These are phyloP conservation scores for Vickermania ingenoplastis DNA, from an alignment of 208 protist genomes.

Conservation along the genomic window DNA sequence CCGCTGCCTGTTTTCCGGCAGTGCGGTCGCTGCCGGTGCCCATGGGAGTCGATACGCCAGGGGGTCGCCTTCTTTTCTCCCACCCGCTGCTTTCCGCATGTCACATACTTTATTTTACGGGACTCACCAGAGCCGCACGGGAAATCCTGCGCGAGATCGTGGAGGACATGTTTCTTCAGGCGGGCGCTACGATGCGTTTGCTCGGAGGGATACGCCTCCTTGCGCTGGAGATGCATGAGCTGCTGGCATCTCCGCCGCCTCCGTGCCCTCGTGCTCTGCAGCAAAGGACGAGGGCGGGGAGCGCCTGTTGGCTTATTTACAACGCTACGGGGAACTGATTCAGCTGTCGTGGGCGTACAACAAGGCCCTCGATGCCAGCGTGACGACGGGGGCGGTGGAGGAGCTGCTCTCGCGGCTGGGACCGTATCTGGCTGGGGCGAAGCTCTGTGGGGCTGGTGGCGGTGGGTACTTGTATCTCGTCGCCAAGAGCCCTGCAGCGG, in stretches of 20 bases:
- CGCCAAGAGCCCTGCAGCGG: too few species aligned
- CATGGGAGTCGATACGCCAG: conserved; percentile 2
- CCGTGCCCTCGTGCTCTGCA: conserved; percentile 27
- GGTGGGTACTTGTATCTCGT: too few species aligned
- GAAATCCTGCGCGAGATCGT: conserved; percentile 32
- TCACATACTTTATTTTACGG: conserved; percentile 58
- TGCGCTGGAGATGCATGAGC: conserved; percentile 26
- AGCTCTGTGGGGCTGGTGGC: too few species aligned
- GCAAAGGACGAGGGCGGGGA: too few species aligned
- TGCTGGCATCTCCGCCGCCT: conserved; percentile 25
- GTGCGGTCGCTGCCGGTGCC: background rate
- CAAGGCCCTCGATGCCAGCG: too few species aligned
- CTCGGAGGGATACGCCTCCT: conserved; percentile 29
- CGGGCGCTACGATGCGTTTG: conserved; percentile 13
- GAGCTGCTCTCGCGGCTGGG: conserved; percentile 44
- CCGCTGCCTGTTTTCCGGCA: too few species aligned
- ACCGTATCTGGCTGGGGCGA: too few species aligned
- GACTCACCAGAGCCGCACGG: conserved; percentile 38
- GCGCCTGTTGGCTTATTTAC: too few species aligned
- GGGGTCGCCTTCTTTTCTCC: background rate
- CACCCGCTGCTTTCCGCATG: conserved; percentile 15
- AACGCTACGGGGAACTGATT: too few species aligned
- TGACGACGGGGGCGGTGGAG: conserved; percentile 25
- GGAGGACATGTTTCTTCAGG: conserved; percentile 32
- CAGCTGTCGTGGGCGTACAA: too few species aligned